Base-by-base conservation (phyloP, 1,284 basidiomycete species). In the Athelia psychrophila region DNA sequence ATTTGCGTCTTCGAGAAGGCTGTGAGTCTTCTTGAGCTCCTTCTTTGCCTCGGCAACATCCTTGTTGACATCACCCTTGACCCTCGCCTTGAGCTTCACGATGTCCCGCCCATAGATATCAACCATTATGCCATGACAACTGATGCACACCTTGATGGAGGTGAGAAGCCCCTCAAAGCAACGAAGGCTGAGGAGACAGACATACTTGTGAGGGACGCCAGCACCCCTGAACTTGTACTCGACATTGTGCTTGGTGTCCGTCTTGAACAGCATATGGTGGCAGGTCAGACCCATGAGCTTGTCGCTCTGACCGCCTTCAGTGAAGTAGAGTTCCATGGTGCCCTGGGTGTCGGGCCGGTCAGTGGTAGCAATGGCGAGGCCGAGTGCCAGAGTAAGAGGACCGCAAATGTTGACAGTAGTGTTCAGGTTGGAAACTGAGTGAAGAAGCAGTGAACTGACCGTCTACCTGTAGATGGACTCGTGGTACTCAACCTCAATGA, bases 401-500 rank as follows among this genome's bases (percentile, higher is more conserved):
- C 52, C 42, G 51, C 58, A 56, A 42, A 64, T 54, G 27, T 62
- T 59, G 36, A 52, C 60, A 45, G 56, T 60, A 38, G 56, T 22
- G 56, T 66, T 44, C 18, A 49, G 1, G 48, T 23, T 24, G 30
- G 44, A 42, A 52, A 58, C 58, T 52, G 52, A 40, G 3, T 44
- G 22, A 33, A 64, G 58, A 46, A 70, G 63, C 53, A 48, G 22
- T 15, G 58, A 57, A 52, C 63, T 58, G 20, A 51, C 60, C 10
- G 50, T 61, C 15, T 55, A 55, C n/a, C 24, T 61, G 46, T 35
- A 35, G 33, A 35, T 35, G 33, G 60, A 63, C 52, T 68, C 63
- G 19, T 66, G 62, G 40, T 52, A 62, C 45, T 58, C 65, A 42
- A 70, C 55, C 13, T 67, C 59, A 46, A 67, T 56, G 32, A 54